phyloP scores from a whole-genome alignment of 78 protist genomes.

The Isochrysis galbana region DNA sequence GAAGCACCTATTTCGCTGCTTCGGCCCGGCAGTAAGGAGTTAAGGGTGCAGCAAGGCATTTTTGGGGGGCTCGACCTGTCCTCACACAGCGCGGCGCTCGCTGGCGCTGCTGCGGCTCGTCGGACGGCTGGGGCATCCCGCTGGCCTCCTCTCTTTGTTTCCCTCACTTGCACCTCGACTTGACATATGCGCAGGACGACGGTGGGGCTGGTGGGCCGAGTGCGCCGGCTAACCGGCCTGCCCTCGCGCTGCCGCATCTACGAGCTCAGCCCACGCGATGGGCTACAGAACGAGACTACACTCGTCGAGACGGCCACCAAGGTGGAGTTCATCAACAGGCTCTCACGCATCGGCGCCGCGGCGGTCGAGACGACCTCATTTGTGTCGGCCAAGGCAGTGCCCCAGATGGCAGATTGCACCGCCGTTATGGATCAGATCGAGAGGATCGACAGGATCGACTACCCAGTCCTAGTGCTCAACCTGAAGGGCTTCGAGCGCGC shows the following conservation, averaged over 20 bases:
- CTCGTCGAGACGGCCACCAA: conserved; percentile 65
- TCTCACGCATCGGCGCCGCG: conserved; percentile 65
- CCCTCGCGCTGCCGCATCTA: conserved; percentile 51
- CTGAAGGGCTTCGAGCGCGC: conserved; percentile 76
- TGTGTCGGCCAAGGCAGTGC: conserved; percentile 86
- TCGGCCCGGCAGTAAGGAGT: too few relatives aligned
- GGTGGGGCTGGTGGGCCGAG: too few relatives aligned
- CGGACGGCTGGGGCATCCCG: too few relatives aligned
- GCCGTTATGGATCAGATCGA: conserved; percentile 45
- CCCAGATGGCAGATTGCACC: conserved; percentile 80
- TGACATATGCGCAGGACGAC: too few relatives aligned
- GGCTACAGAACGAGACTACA: conserved; percentile 86
- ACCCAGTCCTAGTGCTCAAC: conserved; percentile 88
- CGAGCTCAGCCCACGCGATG: conserved; percentile 93
- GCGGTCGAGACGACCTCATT: conserved; percentile 83
- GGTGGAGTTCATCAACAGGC: conserved; percentile 70
- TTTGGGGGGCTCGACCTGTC: too few relatives aligned
- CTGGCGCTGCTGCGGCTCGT: too few relatives aligned
- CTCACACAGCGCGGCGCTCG: too few relatives aligned
- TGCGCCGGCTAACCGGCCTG: too few relatives aligned
- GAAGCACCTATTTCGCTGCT: too few relatives aligned
- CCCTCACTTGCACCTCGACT: too few relatives aligned
- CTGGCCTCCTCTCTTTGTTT: too few relatives aligned
- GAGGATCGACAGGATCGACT: conserved; percentile 54
- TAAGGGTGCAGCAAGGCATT: too few relatives aligned